Base-by-base conservation (phyloP, 176 grass and related monocot genomes). In the Aegilops umbellulata region DNA sequence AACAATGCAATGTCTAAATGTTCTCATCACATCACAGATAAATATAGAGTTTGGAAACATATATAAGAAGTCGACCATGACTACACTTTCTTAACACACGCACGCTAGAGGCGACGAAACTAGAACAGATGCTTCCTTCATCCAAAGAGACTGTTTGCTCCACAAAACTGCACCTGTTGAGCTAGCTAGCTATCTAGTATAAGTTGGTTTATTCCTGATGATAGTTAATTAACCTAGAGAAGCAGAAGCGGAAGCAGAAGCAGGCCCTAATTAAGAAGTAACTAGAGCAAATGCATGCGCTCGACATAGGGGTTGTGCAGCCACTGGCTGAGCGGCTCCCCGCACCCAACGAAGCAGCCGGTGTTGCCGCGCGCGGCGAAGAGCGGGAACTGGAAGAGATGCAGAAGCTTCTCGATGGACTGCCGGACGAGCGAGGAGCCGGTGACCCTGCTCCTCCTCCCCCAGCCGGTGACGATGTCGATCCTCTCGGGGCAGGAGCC, bases 391-490 rank as follows among this genome's bases (percentile, higher is more conserved):
- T 83, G 31, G 29, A 94, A 95, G 53, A 94, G 90, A 63, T 90
- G 76, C 11, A 98, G 89, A 14, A 98, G 89, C 73, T 98, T 93
- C 85, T 95, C 90, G 74, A 98, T 76, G 2, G 93, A 92, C 51
- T 95, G 86, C 10, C 92, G 88, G 34, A 98, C 93, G 71, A 95
- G 79, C 4, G 93, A 95, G 0, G 91, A 90, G n/a, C 97, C 97
- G 2, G 94, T 95, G 49, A 95, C 81, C 78, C 93, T 93, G 84
- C 97, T 98, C 76, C 97, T 86, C 86, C 97, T 87, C 39, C 97
- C 93, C 97, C 97, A 98, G 25, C 97, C 97, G 0, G 97, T 98
- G 25, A 98, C 90, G 25, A 98, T 98, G 80, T 98, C 97, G 5
- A 98, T 92, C 57, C 97, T 90, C 38, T 88, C 78, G 7, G 88